Conservation (phyloP, 345 rosid species). For the Turnera subulata region DNA sequence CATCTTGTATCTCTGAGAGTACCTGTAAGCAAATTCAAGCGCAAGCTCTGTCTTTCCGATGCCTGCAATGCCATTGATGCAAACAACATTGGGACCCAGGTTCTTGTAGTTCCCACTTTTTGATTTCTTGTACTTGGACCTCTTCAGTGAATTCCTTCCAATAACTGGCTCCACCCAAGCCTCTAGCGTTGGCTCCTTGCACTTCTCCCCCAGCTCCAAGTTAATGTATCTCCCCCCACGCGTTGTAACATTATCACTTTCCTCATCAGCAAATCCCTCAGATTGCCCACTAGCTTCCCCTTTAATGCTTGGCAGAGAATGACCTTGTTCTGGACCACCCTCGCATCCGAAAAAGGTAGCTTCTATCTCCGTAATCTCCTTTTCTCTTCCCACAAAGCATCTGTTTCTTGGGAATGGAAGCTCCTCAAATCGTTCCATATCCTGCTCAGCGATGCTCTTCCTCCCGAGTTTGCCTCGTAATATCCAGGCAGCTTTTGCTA, state of each 20-base stretch:
- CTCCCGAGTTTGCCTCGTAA: slow-evolving; percentile 74
- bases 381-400: slow-evolving; percentile 72
- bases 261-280: slow-evolving; percentile 77
- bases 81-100: slow-evolving; percentile 51
- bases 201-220: slow-evolving; percentile 56
- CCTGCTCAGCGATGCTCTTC: slow-evolving; percentile 57
- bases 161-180: slow-evolving; percentile 56
- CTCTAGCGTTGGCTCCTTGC: slow-evolving; percentile 60
- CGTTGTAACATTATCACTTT: slow-evolving; percentile 41
- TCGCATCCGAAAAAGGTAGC: slow-evolving; percentile 60
- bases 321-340: slow-evolving; percentile 42
- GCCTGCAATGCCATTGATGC: slow-evolving; percentile 72
- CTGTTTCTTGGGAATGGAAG: slow-evolving; percentile 72
- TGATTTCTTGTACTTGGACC: slow-evolving; percentile 60
- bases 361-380: slow-evolving; percentile 72
- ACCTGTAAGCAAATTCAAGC: slow-evolving; percentile 73
- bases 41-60: slow-evolving; percentile 88
- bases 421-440: slow-evolving; percentile 53
- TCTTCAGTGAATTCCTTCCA: slow-evolving; percentile 59
- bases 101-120: slow-evolving; percentile 54
- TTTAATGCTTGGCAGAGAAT: slow-evolving; percentile 37
- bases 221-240: slow-evolving; percentile 56
- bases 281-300: slow-evolving; percentile 77
- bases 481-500: slow-evolving; percentile 45
- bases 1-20: slow-evolving; percentile 83